Conservation (phyloP, 352 stramenopile species). For the Globisporangium echinulatum region DNA sequence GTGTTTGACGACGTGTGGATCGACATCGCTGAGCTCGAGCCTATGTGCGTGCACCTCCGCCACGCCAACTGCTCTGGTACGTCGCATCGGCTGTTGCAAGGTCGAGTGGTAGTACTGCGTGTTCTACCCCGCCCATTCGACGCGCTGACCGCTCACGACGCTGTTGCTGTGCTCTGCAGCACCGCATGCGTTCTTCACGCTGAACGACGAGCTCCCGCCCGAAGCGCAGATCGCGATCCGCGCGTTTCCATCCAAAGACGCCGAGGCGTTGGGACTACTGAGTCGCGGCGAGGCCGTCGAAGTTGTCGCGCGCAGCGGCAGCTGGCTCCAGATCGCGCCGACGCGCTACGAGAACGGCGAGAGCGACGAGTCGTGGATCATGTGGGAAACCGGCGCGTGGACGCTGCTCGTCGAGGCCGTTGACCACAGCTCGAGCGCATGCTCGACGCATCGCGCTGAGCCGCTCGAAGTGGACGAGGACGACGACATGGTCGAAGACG, state of each 20-base stretch:
- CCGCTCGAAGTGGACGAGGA: neutral
- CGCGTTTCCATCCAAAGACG: conserved; percentile 51
- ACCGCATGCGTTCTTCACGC: conserved; percentile 45
- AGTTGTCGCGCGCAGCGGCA: conserved; percentile 28
- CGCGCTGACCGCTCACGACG: no score
- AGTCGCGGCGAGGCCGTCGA: conserved; percentile 54
- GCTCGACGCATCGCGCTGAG: neutral
- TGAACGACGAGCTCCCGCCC: conserved; percentile 44
- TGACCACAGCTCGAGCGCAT: conserved; percentile 20
- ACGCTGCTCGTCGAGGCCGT: conserved; percentile 38
- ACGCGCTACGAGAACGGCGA: conserved; percentile 1
- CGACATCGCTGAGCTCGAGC: conserved; percentile 33
- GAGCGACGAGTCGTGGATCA: conserved; percentile 47
- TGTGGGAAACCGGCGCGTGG: conserved; percentile 48
- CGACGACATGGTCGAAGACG: neutral
- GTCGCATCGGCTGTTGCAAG: neutral
- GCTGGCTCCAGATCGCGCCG: conserved; percentile 47
- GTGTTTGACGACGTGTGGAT: conserved; percentile 50
- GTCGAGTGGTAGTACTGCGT: no score
- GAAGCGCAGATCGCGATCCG: conserved; percentile 67
- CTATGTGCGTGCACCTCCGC: conserved; percentile 33
- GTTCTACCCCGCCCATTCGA: no score
- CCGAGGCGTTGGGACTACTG: conserved; percentile 44
- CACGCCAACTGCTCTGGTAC: conserved; percentile 44
- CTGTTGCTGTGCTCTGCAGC: conserved; percentile 5